Base-by-base conservation (phyloP, 2,329 filamentous ascomycete species). In the Seiridium unicorne region DNA sequence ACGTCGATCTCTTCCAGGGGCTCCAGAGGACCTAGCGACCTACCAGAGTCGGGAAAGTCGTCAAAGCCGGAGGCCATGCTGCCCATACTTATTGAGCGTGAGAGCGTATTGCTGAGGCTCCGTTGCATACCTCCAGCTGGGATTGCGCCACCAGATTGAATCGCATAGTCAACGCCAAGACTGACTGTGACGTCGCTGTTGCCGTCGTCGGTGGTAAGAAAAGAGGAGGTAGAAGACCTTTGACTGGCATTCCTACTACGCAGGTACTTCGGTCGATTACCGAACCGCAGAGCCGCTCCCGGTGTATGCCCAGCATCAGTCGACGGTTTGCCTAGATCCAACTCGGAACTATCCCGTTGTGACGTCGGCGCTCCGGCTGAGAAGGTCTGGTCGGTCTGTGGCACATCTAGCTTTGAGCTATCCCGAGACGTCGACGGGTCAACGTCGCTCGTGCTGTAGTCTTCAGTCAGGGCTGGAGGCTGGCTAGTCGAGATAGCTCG, bases 61-160 rank as follows among this genome's bases (percentile, higher is more conserved):
- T 88, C 84, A 51, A 83, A 77, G 1, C 89, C 91, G 4, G 93
- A 97, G 2, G 88, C 90, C 77, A 97, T 92, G 72, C 94, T 97
- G 31, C 93, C 93, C 61, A 97, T 83, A 75, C 93, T 97, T 62
- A 93, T 89, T 9, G 93, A 85, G 32, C 94, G 84, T 26, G 89
- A 88, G 58, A 96, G 79, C 2, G 78, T 76, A 62, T 84, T 81
- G 71, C 82, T 85, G 32, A 78, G 71, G 59, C 76, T 80, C 44
- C 81, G 80, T 34, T 81, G 78, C 65, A 80, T 74, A 7, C 79
- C 83, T 62, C 77, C 69, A 1, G 80, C 79, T 1, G 91, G 87
- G 4, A 86, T 79, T 10, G 91, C 90, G 34, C 92, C 91, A 18
- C 91, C 92, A 2, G 91, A 91, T 68, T 96, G 91, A 42, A 96